Conservation (phyloP, 1,139 yeast genomes). For the Diutina pseudorugosa region DNA sequence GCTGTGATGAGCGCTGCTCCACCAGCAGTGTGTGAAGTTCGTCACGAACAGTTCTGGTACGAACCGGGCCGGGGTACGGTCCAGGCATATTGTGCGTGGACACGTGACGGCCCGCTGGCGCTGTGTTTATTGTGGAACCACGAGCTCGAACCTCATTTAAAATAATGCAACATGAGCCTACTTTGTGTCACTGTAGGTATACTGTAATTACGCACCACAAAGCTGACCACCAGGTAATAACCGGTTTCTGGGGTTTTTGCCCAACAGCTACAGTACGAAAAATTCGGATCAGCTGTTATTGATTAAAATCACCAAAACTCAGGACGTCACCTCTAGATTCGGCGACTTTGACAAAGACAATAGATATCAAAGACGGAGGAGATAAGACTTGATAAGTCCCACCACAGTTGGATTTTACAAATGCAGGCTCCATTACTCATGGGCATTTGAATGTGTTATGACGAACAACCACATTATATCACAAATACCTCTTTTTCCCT, state of each 20-base stretch:
- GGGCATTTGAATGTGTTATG: too few species aligned
- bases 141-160: background rate
- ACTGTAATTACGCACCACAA: background rate
- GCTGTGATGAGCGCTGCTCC: background rate
- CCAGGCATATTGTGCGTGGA: background rate
- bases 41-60: slow-evolving; percentile 1
- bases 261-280: background rate
- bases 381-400: too few species aligned
- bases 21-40: background rate
- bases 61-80: background rate
- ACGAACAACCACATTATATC: too few species aligned
- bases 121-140: slow-evolving; percentile 2
- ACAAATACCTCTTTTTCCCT: too few species aligned
- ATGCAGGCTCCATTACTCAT: too few species aligned
- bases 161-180: background rate
- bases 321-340: too few species aligned
- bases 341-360: too few species aligned
- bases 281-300: too few species aligned
- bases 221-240: background rate
- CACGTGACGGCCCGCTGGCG: background rate
- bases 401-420: too few species aligned
- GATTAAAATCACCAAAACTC: too few species aligned
- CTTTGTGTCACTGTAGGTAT: background rate
- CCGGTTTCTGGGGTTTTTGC: background rate
- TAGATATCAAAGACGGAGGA: too few species aligned